These are phyloP conservation scores for Coemansia sp. DNA, from an alignment of 192 early-diverging fungal species.

Conservation along the genomic window DNA sequence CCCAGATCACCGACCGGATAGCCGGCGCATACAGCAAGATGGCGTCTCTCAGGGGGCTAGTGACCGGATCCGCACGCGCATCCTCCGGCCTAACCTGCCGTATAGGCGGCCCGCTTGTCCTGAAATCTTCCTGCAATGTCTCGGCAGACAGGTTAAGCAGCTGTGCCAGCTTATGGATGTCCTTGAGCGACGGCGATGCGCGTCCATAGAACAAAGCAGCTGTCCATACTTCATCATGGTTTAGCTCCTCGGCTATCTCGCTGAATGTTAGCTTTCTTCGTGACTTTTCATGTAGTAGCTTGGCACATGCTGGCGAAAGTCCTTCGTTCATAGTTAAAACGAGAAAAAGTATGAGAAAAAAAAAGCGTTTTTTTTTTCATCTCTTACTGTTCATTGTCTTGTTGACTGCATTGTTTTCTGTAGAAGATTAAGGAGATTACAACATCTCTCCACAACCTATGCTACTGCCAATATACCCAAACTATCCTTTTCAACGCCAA, in stretches of 20 bases:
- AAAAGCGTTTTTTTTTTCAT: neutral
- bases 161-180: conserved; percentile 35
- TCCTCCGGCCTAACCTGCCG: conserved; percentile 10
- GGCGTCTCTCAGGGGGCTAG: conserved; percentile 43
- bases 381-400: no score
- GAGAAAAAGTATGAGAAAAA: neutral
- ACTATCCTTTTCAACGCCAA: no score
- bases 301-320: conserved; percentile 37
- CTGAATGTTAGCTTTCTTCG: conserved; percentile 55
- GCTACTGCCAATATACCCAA: no score
- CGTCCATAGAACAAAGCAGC: conserved; percentile 70
- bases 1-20: conserved; percentile 35
- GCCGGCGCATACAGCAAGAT: conserved; percentile 42
- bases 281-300: conserved; percentile 45
- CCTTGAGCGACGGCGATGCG: conserved; percentile 51
- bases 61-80: conserved; percentile 23
- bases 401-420: no score
- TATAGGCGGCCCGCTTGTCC: conserved; percentile 36
- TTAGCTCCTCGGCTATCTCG: conserved; percentile 55
- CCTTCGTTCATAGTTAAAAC: conserved; percentile 24
- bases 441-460: no score
- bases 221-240: conserved; percentile 64
- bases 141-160: conserved; percentile 46
- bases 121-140: conserved; percentile 45
- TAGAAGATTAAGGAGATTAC: no score